Evolutionary conservation across 768 basidiomycete species (phyloP), one percentile per base, ranked within the genome.

Genomic region (Podaxis pistillaris): DNA sequence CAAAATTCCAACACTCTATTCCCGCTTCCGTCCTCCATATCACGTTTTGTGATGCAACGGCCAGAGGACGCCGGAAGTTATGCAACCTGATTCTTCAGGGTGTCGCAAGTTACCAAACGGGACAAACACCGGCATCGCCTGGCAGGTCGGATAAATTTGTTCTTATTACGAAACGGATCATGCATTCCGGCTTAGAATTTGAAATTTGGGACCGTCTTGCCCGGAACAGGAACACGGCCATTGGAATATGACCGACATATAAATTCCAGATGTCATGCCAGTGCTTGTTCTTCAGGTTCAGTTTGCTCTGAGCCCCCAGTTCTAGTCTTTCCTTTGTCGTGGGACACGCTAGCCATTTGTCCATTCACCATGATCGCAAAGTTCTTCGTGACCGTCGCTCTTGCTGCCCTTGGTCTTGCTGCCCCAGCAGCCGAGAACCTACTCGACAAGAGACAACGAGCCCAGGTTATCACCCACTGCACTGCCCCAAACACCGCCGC

Each of bases 381-480:
- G 4, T 15, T 56, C 55, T 41, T 53, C 7, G 28, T 71, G 17
- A 56, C 63, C 3, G 41, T 67, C 24, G 52, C 64, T n/a, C 57
- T 67, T 28, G 65, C 64, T 22, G 22, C 55, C 5, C n/a, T 63
- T n/a, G 58, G 54, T 13, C 37, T 62, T 26, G 63, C 64, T 4
- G 51, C 63, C 28, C 70, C 66, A 38, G n/a, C 56, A 41, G 59
- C 53, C 33, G 64, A 65, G 37, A 37, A 56, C 17, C 28, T 0
- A 19, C 15, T 61, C 11, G 60, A 58, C 38, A 52, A 17, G 52
- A 54, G 52, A 19, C 67, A 71, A 17, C 40, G 8, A 8, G 54
- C 55, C 6, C 63, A 70, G n/a, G 75, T 79, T 33, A 70, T 74
- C 59, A 71, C 68, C 1, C 64, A 64, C 19, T 80, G 78, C 67